A percentile compares a stretch with the other conserved stretches of the same genome.
phyloP scores from a whole-genome alignment of 2,329 filamentous ascomycete species.

The Gremmenia infestans region DNA sequence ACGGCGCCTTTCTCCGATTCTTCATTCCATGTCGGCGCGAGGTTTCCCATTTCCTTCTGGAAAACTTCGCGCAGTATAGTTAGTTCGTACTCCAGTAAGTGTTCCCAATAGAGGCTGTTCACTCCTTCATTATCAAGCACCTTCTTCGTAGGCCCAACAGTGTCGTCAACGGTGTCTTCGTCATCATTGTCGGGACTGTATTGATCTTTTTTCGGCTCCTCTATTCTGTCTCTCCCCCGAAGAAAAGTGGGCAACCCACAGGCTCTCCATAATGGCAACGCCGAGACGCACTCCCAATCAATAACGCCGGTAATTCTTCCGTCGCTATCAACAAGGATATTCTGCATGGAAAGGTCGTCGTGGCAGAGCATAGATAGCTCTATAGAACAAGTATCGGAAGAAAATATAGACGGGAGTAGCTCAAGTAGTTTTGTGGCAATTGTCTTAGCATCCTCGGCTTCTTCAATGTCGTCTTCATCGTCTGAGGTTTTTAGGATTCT shows the following conservation, averaged over 20 bases:
- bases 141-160: too few species aligned
- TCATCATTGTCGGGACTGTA: slow-evolving; percentile 6
- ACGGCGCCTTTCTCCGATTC: slow-evolving; percentile 20
- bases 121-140: slow-evolving; percentile 37
- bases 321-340: slow-evolving; percentile 38
- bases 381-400: slow-evolving; percentile 14
- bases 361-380: slow-evolving; percentile 33
- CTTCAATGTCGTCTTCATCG: slow-evolving; percentile 30
- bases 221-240: slow-evolving; percentile 22
- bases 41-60: slow-evolving; percentile 28
- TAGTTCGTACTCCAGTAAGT: slow-evolving; percentile 38
- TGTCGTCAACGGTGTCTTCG: slow-evolving; percentile 6
- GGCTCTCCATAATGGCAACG: slow-evolving; percentile 36
- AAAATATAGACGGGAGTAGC: slow-evolving; percentile 33
- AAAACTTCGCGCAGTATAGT: slow-evolving; percentile 36
- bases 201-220: slow-evolving; percentile 24
- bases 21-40: slow-evolving; percentile 32
- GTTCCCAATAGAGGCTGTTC: slow-evolving; percentile 37
- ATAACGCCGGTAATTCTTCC: slow-evolving; percentile 35
- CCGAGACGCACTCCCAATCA: slow-evolving; percentile 41
- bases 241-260: slow-evolving; percentile 35
- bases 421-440: slow-evolving; percentile 28
- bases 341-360: slow-evolving; percentile 35
- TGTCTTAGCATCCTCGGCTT: slow-evolving; percentile 26
- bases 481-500: not conserved